Evolutionary conservation across 2,329 filamentous ascomycete species (phyloP).

Genomic region (Chaetothyriales sp.): DNA sequence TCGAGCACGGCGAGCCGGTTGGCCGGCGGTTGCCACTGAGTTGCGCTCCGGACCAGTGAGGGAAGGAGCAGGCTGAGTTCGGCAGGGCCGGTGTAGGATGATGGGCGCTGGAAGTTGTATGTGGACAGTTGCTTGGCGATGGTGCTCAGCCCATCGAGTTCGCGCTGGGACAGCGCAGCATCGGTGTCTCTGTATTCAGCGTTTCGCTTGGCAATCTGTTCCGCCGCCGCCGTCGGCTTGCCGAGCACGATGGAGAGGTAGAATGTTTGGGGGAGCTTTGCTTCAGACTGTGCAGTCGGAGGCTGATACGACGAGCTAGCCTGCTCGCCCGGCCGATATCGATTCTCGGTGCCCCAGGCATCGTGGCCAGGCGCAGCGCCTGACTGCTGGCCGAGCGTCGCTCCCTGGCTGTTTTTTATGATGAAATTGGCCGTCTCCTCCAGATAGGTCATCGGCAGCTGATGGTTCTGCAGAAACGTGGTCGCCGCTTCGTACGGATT

Average conservation of each 20-base stretch:
- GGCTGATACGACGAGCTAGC: constrained; percentile 27
- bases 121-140: constrained; percentile 52
- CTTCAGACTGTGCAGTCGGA: constrained; percentile 16
- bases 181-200: constrained; percentile 58
- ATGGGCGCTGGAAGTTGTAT: constrained; percentile 15
- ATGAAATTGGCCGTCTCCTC: constrained; percentile 93
- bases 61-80: constrained; percentile 37
- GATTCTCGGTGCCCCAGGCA: constrained; percentile 62
- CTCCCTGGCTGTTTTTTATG: constrained; percentile 73
- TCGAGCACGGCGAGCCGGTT: constrained; percentile 77
- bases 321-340: constrained; percentile 62
- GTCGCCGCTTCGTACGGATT: constrained; percentile 86
- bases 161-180: constrained; percentile 56
- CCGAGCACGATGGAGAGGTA: constrained; percentile 67
- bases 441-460: constrained; percentile 73
- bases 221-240: constrained; percentile 56
- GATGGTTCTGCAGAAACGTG: constrained; percentile 80
- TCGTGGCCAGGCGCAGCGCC: constrained; percentile 44
- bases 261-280: constrained; percentile 56
- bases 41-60: constrained; percentile 57
- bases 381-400: constrained; percentile 53
- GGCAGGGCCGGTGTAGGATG: constrained; percentile 25
- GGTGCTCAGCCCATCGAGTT: constrained; percentile 49
- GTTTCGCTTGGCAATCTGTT: constrained; percentile 65
- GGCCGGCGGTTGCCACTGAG: constrained; percentile 58